Evolutionary conservation across 106 monocot genomes (phyloP).

Genomic region (Alisma plantagoaquatica): DNA sequence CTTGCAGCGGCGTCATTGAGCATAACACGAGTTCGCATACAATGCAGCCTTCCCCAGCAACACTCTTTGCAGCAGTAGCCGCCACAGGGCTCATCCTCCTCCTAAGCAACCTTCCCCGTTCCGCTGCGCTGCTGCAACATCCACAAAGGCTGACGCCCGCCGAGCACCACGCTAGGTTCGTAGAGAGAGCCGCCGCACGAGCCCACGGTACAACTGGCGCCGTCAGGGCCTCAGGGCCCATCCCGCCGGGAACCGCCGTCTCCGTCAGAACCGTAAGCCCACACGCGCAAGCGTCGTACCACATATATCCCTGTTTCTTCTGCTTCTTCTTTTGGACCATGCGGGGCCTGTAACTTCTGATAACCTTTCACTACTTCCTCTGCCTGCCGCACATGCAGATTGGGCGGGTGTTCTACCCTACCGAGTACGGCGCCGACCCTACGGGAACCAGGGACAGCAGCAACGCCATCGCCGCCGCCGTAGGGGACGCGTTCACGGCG

Average conservation of each 20-base stretch:
- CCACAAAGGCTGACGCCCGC: not conserved
- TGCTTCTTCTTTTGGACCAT: not conserved
- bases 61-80: too few species aligned
- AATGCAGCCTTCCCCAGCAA: too few species aligned
- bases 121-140: not conserved
- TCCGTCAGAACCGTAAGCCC: too few species aligned
- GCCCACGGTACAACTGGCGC: not conserved
- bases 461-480: constrained; percentile 24
- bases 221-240: not conserved
- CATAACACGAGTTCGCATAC: too few species aligned
- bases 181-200: not conserved
- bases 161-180: constrained; percentile 3
- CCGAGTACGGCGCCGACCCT: constrained; percentile 55
- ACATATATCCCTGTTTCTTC: too few species aligned
- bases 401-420: constrained; percentile 17
- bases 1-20: too few species aligned
- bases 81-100: constrained; percentile 2
- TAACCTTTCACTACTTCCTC: not conserved
- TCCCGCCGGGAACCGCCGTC: too few species aligned
- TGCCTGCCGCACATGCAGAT: not conserved
- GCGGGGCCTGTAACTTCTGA: not conserved
- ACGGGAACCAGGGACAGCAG: constrained; percentile 38
- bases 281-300: too few species aligned
- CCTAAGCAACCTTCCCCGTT: not conserved
- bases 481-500: constrained; percentile 25